Evolutionary conservation across 139 green algal species (phyloP).

Genomic region (Axilococcus clingmanii): DNA sequence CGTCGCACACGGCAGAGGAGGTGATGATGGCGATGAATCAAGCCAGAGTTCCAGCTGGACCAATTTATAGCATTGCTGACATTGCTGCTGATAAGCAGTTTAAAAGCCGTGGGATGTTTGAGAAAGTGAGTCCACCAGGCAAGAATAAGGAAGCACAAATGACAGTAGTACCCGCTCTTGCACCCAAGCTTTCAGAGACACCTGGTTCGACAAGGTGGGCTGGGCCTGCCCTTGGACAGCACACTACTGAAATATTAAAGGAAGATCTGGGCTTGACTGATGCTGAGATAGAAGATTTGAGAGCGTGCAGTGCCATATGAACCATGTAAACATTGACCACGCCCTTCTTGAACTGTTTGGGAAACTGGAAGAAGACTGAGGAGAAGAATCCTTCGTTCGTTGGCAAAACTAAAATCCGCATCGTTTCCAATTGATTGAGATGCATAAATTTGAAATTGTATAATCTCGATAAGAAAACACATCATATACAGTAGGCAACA

Average conservation of each 20-base stretch:
- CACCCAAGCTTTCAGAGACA: slow-evolving; percentile 35
- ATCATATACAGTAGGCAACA: too few relatives aligned
- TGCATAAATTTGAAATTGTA: too few relatives aligned
- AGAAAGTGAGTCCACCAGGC: slow-evolving; percentile 18
- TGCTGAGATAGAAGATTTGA: slow-evolving; percentile 27
- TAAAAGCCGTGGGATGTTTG: slow-evolving; percentile 42
- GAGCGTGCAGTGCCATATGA: slow-evolving; percentile 31
- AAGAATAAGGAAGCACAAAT: background rate
- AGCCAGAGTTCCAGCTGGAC: slow-evolving; percentile 49
- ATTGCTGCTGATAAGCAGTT: slow-evolving; percentile 45
- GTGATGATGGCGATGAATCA: slow-evolving; percentile 42
- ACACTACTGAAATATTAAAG: slow-evolving; percentile 56
- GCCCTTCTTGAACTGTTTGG: too few relatives aligned
- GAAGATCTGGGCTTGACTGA: slow-evolving; percentile 36
- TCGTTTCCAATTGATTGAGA: too few relatives aligned
- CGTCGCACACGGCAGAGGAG: slow-evolving; percentile 21
- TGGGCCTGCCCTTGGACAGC: slow-evolving; percentile 55
- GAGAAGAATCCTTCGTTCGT: too few relatives aligned
- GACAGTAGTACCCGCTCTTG: slow-evolving; percentile 43
- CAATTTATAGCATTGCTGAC: slow-evolving; percentile 49
- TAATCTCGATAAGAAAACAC: too few relatives aligned
- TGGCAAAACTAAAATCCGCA: too few relatives aligned
- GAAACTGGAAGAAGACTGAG: too few relatives aligned
- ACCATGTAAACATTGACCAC: too few relatives aligned
- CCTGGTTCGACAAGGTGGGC: slow-evolving; percentile 56